These are phyloP conservation scores for Aspergillus brasiliensis DNA, from an alignment of 2,329 filamentous ascomycete genomes.

Conservation along the genomic window DNA sequence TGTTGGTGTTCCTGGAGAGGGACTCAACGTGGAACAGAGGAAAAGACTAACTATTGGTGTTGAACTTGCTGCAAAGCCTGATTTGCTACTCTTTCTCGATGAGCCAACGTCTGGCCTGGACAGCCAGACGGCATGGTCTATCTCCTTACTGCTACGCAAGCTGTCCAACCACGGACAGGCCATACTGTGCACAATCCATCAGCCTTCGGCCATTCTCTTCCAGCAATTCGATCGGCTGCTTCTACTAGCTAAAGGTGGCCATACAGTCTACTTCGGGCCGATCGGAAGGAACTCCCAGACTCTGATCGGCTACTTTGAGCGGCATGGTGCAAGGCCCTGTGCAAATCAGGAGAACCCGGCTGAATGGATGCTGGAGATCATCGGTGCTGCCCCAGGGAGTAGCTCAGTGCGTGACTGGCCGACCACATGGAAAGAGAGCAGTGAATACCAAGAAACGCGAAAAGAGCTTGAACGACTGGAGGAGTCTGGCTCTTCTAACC, in stretches of 20 bases:
- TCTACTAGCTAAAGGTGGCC: conserved; percentile 39
- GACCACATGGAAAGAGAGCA: conserved; percentile 58
- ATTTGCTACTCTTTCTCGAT: conserved; percentile 83
- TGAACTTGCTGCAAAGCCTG: conserved; percentile 86
- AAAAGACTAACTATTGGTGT: conserved; percentile 87
- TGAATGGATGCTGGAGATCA: conserved; percentile 18
- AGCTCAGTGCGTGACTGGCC: conserved; percentile 54
- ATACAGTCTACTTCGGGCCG: conserved; percentile 18
- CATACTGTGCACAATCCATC: conserved; percentile 90
- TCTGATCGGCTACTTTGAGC: conserved; percentile 14
- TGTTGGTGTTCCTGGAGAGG: conserved; percentile 84
- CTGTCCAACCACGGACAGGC: conserved; percentile 84
- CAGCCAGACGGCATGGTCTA: conserved; percentile 88
- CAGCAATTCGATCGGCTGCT: conserved; percentile 71
- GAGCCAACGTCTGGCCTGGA: conserved; percentile 89
- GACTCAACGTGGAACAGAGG: conserved; percentile 62
- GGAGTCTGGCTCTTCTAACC: background rate
- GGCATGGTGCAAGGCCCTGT: conserved; percentile 14
- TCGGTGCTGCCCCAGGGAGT: conserved; percentile 55
- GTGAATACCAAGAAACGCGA: conserved; percentile 54
- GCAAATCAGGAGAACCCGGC: conserved; percentile 10
- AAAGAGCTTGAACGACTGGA: background rate
- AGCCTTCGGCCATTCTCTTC: conserved; percentile 89
- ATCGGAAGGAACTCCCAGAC: conserved; percentile 12
- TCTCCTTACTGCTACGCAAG: conserved; percentile 80